Evolutionary conservation across 805 yeast species (phyloP).

Genomic region (Nadsonia fulvescens): DNA sequence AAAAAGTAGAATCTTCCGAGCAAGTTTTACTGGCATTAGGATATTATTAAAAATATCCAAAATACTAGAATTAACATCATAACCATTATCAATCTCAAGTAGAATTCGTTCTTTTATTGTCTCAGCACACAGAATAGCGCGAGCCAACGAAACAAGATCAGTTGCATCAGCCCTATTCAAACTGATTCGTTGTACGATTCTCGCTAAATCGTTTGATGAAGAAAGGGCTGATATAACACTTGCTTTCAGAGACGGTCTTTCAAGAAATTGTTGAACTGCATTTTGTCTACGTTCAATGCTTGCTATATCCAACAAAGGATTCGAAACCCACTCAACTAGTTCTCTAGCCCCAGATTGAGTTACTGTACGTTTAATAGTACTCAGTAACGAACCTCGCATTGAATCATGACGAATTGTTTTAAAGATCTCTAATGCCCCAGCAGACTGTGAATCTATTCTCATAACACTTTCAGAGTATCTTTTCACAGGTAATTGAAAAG

Average conservation of each 20-base stretch:
- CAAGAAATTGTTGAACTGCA: constrained; percentile 26
- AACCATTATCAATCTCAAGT: constrained; percentile 10
- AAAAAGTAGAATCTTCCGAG: too few relatives aligned
- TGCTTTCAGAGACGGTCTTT: constrained; percentile 3
- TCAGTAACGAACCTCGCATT: constrained; percentile 49
- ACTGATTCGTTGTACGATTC: constrained; percentile 4
- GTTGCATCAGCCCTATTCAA: constrained; percentile 3
- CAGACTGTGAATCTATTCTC: constrained; percentile 49
- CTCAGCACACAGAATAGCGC: constrained; percentile 5
- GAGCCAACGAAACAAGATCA: constrained; percentile 4
- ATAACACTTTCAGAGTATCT: constrained; percentile 34
- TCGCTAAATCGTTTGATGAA: constrained; percentile 4
- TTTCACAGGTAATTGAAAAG: constrained; percentile 49
- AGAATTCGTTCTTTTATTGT: constrained; percentile 7
- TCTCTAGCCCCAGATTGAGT: constrained; percentile 71
- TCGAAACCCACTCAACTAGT: constrained; percentile 64
- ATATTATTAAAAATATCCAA: too few relatives aligned
- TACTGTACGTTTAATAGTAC: constrained; percentile 53
- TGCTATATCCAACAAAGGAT: constrained; percentile 47
- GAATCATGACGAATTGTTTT: constrained; percentile 33
- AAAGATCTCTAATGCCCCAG: constrained; percentile 37
- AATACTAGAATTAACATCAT: too few relatives aligned
- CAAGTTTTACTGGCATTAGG: too few relatives aligned
- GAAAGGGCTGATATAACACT: constrained; percentile 5
- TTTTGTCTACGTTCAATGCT: constrained; percentile 42